phyloP scores from a whole-genome alignment of 73 alveolate genomes.

The Stentor coeruleus region DNA sequence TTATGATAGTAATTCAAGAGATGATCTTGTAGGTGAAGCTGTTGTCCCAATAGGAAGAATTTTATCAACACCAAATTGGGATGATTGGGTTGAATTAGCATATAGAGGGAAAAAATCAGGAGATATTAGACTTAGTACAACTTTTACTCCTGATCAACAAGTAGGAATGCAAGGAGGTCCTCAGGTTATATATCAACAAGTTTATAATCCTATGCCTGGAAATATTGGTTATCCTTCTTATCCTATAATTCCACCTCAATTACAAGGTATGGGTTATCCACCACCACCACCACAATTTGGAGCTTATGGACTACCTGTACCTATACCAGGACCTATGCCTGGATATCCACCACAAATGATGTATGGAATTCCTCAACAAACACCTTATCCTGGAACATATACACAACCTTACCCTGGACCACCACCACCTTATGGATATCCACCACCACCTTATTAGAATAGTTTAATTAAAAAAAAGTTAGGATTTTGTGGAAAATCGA shows the following conservation, averaged over 20 bases:
- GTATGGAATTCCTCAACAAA: too few relatives aligned
- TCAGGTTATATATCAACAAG: slow-evolving; percentile 13
- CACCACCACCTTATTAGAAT: background rate
- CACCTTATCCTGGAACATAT: too few relatives aligned
- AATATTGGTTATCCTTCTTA: slow-evolving; percentile 1
- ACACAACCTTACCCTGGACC: slow-evolving; percentile 26
- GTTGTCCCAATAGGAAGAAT: background rate
- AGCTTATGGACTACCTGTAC: background rate
- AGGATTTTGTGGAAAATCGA: too few relatives aligned
- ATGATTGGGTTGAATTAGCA: slow-evolving; percentile 31
- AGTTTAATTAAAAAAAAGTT: too few relatives aligned
- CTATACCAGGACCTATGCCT: background rate
- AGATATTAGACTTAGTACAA: background rate
- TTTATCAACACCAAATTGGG: background rate
- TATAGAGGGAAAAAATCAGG: slow-evolving; percentile 20
- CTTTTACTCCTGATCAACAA: slow-evolving; percentile 13
- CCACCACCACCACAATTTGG: background rate
- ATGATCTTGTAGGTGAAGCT: slow-evolving; percentile 33
- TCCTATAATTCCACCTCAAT: slow-evolving; percentile 25
- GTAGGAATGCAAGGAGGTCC: background rate
- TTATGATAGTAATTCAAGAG: slow-evolving; percentile 1
- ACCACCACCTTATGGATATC: slow-evolving; percentile 21
- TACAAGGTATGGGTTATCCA: background rate
- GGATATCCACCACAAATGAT: slow-evolving; percentile 6
- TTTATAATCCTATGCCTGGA: background rate